Percentiles rank a stretch among this genome's conserved stretches.
These are phyloP conservation scores for Termitomyces sp. DNA, from an alignment of 768 basidiomycete genomes.

Conservation along the genomic window DNA sequence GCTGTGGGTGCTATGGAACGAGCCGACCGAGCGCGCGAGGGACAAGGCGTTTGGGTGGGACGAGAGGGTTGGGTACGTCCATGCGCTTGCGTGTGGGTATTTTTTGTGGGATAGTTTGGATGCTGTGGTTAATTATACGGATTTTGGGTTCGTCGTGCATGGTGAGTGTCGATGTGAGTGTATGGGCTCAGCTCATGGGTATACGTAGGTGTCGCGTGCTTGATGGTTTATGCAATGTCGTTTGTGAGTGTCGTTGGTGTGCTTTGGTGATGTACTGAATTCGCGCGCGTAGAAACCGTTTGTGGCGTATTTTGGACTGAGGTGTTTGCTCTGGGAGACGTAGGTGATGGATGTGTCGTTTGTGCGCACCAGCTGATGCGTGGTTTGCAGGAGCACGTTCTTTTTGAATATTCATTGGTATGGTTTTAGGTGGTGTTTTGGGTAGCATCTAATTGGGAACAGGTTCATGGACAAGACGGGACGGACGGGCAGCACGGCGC, in stretches of 20 bases:
- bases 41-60: conserved; percentile 80
- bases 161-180: conserved; percentile 30
- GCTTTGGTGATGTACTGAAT: not conserved
- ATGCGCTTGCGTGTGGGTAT: conserved; percentile 74
- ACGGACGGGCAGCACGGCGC: conserved; percentile 60
- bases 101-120: conserved; percentile 85
- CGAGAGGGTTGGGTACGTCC: conserved; percentile 44
- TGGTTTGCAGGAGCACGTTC: conserved; percentile 57
- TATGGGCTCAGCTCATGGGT: too few species aligned
- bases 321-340: conserved; percentile 83
- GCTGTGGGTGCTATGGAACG: conserved; percentile 37
- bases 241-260: conserved; percentile 45
- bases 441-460: not conserved
- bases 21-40: conserved; percentile 36
- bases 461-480: conserved; percentile 79
- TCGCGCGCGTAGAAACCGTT: conserved; percentile 51
- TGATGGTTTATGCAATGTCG: conserved; percentile 58
- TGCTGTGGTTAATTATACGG: conserved; percentile 59
- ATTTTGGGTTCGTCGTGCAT: conserved; percentile 73
- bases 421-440: conserved; percentile 6
- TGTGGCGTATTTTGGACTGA: conserved; percentile 69
- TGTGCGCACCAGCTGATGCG: not conserved
- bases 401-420: conserved; percentile 89
- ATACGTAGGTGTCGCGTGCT: conserved; percentile 52
- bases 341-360: conserved; percentile 23